Conservation (phyloP, 2,329 filamentous ascomycete genomes). For the Didymella lethalis region DNA sequence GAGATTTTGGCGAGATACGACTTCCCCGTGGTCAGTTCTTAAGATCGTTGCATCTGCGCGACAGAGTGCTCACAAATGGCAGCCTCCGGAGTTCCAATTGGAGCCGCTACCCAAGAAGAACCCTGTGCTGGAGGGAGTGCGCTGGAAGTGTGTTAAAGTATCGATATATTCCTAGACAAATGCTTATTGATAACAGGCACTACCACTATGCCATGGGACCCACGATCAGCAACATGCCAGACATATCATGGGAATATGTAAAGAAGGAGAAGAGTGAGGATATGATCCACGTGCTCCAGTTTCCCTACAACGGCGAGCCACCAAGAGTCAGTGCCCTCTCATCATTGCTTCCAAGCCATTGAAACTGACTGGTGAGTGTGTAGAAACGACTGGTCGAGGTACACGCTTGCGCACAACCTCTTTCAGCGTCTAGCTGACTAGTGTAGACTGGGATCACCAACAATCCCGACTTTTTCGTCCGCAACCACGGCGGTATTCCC, state of each 20-base stretch:
- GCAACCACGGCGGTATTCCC: constrained; percentile 77
- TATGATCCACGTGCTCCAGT: constrained; percentile 58
- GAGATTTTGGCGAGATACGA: constrained; percentile 63
- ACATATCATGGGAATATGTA: constrained; percentile 61
- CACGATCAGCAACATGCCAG: constrained; percentile 56
- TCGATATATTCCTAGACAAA: background rate
- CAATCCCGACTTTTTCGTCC: constrained; percentile 70
- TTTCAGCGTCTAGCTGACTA: constrained; percentile 18
- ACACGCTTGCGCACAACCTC: background rate
- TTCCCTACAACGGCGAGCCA: constrained; percentile 59
- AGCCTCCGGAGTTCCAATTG: constrained; percentile 56
- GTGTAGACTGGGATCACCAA: constrained; percentile 63
- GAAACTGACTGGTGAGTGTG: constrained; percentile 17
- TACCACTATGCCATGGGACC: constrained; percentile 56
- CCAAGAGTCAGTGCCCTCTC: constrained; percentile 38
- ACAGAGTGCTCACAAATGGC: constrained; percentile 8
- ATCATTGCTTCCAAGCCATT: background rate
- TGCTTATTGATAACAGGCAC: constrained; percentile 27
- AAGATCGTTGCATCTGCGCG: background rate
- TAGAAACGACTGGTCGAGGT: constrained; percentile 61
- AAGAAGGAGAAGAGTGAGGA: constrained; percentile 55
- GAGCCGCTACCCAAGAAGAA: constrained; percentile 54
- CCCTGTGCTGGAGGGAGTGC: constrained; percentile 55
- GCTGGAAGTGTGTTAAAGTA: constrained; percentile 51
- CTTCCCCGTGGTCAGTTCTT: constrained; percentile 53